Evolutionary conservation across 2,329 filamentous ascomycete species (phyloP).

Genomic region (Colletotrichum liaoningense): DNA sequence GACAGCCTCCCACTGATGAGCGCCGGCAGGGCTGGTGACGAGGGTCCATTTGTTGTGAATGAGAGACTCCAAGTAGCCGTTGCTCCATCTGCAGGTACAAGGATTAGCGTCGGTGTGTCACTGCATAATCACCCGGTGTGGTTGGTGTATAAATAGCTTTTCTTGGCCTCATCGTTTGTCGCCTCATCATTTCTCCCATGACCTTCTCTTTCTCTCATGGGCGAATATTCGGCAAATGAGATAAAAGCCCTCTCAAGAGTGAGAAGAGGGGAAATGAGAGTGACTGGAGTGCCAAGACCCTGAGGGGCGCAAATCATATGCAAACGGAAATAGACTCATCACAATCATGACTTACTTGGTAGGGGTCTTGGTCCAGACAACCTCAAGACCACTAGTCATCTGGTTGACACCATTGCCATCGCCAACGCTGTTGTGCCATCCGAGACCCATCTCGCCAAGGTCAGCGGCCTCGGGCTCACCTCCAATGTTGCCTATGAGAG

Average conservation of each 20-base stretch:
- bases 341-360: slow-evolving; percentile 57
- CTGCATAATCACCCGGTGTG: slow-evolving; percentile 30
- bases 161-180: background rate
- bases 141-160: slow-evolving; percentile 24
- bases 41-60: slow-evolving; percentile 85
- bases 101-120: slow-evolving; percentile 26
- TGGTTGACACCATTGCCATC: slow-evolving; percentile 77
- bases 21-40: slow-evolving; percentile 79
- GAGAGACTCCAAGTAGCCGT: slow-evolving; percentile 79
- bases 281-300: background rate
- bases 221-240: background rate
- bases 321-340: slow-evolving; percentile 7
- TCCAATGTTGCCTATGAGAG: slow-evolving; percentile 70
- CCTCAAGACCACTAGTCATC: slow-evolving; percentile 82
- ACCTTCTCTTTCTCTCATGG: slow-evolving; percentile 18
- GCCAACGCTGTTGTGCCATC: slow-evolving; percentile 75
- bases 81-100: slow-evolving; percentile 66
- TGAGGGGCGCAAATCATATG: slow-evolving; percentile 6
- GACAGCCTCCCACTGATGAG: slow-evolving; percentile 82
- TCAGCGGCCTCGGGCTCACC: slow-evolving; percentile 73
- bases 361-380: slow-evolving; percentile 82
- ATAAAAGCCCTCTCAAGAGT: background rate
- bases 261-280: background rate
- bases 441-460: slow-evolving; percentile 76
- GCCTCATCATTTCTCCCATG: background rate